phyloP scores from a whole-genome alignment of 768 basidiomycete genomes.

The Tubosaeta sp. region DNA sequence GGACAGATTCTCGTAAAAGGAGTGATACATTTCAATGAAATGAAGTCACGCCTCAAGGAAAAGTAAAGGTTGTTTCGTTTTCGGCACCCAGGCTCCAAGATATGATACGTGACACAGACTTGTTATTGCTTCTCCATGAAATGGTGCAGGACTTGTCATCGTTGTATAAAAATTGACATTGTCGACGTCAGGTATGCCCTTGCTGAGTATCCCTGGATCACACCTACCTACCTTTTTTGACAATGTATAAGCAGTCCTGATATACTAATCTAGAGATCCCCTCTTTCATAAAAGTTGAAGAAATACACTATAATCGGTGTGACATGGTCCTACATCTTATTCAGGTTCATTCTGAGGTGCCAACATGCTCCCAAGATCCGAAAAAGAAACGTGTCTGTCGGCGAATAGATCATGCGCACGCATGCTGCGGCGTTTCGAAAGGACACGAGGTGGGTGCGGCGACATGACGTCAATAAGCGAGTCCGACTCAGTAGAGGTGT shows the following conservation, averaged over 20 bases:
- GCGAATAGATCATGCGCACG: slow-evolving; percentile 25
- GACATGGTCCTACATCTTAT: not conserved
- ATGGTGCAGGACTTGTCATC: no score
- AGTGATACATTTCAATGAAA: no score
- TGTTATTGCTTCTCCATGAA: no score
- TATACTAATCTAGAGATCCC: not conserved
- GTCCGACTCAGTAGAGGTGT: slow-evolving; percentile 4
- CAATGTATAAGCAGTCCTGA: not conserved
- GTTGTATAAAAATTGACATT: no score
- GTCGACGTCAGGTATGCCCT: no score
- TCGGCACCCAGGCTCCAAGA: no score
- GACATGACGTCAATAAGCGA: slow-evolving; percentile 19
- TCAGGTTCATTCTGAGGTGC: slow-evolving; percentile 3
- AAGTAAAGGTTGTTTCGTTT: no score
- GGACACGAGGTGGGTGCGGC: slow-evolving; percentile 7
- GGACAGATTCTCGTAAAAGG: no score
- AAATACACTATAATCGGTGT: not conserved
- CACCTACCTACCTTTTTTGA: not conserved
- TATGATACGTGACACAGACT: no score
- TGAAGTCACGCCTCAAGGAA: no score
- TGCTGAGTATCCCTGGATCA: no score
- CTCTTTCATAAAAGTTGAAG: not conserved
- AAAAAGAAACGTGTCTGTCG: slow-evolving; percentile 23
- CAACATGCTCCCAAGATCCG: slow-evolving; percentile 25
- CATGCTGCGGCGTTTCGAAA: slow-evolving; percentile 15